Evolutionary conservation across 208 protist genomes (phyloP).

Genomic region (Polymyxa betae): DNA sequence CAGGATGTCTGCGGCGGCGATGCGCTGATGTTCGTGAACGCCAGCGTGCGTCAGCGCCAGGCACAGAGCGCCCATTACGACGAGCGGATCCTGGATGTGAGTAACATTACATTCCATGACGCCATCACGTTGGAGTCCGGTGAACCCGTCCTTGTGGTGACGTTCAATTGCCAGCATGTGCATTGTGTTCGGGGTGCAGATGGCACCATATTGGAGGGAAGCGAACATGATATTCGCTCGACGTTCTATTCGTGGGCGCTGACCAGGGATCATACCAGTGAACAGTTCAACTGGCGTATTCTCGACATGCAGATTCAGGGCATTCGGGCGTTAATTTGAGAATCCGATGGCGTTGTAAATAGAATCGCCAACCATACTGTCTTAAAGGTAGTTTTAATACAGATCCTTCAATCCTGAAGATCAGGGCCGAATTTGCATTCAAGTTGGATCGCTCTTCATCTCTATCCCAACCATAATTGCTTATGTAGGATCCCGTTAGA

Average conservation of each 20-base stretch:
- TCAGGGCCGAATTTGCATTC: no score
- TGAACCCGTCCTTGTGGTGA: constrained; percentile 36
- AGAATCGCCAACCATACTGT: no score
- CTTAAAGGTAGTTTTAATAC: no score
- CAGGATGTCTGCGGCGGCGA: neutral
- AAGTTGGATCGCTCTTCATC: no score
- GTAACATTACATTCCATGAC: neutral
- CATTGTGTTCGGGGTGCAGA: constrained; percentile 1
- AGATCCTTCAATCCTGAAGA: no score
- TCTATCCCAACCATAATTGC: no score
- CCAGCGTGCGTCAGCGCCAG: neutral
- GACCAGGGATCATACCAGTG: neutral
- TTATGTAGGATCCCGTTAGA: no score
- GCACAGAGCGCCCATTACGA: constrained; percentile 25
- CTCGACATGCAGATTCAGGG: constrained; percentile 6
- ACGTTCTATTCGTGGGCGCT: constrained; percentile 45
- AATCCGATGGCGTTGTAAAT: no score
- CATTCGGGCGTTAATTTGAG: constrained; percentile 31
- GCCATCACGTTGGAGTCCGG: neutral
- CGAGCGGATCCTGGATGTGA: constrained; percentile 38
- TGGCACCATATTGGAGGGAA: neutral
- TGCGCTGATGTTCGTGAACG: constrained; percentile 31
- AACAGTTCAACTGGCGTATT: constrained; percentile 36
- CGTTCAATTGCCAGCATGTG: constrained; percentile 44
- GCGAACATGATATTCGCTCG: constrained; percentile 19